Conservation (phyloP, 192 early-diverging fungal species). For the Funneliformis mosseae region DNA sequence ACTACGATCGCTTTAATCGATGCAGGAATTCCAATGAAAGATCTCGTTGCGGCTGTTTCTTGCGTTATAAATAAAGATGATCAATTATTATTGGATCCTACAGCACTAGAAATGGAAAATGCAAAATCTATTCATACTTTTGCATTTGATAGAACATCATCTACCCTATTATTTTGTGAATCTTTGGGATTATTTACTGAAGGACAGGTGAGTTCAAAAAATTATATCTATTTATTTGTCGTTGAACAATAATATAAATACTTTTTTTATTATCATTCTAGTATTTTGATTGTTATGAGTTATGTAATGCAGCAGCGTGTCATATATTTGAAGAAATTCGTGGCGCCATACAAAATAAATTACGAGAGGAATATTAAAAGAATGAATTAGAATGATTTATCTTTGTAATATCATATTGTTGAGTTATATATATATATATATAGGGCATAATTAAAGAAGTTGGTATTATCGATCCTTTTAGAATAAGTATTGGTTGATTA, state of each 20-base stretch:
- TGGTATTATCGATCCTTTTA: too few species aligned
- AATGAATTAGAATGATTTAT: too few species aligned
- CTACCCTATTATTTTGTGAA: constrained; percentile 61
- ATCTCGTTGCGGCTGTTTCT: constrained; percentile 67
- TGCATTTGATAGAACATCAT: constrained; percentile 69
- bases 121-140: constrained; percentile 82
- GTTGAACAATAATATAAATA: neutral
- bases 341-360: neutral
- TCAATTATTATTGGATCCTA: constrained; percentile 79
- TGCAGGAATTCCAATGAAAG: constrained; percentile 82
- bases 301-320: constrained; percentile 39
- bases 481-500: too few species aligned
- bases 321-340: neutral
- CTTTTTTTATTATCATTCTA: constrained; percentile 17
- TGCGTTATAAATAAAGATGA: constrained; percentile 67
- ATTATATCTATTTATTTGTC: neutral
- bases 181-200: constrained; percentile 75
- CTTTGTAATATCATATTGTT: too few species aligned
- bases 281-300: constrained; percentile 46
- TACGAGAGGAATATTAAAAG: neutral
- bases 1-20: constrained; percentile 83
- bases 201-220: constrained; percentile 52
- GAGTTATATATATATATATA: too few species aligned
- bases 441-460: too few species aligned
- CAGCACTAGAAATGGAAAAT: constrained; percentile 65